phyloP scores from a whole-genome alignment of 805 yeast species.

The Scheffersomyces amazonensis region DNA sequence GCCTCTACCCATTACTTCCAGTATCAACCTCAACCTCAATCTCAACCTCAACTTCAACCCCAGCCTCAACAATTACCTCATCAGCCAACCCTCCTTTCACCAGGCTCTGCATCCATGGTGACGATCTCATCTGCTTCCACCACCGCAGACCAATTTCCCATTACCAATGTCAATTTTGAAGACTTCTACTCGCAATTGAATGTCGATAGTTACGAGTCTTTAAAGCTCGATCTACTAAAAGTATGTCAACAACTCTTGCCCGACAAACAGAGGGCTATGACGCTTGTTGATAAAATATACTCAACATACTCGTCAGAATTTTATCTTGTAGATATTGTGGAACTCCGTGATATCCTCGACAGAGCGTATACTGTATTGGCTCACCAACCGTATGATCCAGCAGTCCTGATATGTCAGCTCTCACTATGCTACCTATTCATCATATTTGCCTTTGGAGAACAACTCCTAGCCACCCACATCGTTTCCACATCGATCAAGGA shows the following conservation, averaged over 20 bases:
- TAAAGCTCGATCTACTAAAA: conserved; percentile 19
- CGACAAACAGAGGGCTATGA: conserved; percentile 16
- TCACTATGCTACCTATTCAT: conserved; percentile 30
- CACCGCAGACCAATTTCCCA: too few species aligned
- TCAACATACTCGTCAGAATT: conserved; percentile 33
- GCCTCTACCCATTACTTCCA: too few species aligned
- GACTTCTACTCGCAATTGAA: conserved; percentile 1
- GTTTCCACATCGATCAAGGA: conserved; percentile 1
- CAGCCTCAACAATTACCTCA: too few species aligned
- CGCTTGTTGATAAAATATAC: conserved; percentile 22
- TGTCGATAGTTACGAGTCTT: conserved; percentile 16
- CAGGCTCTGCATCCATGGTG: too few species aligned
- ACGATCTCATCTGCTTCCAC: too few species aligned
- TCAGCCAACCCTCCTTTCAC: too few species aligned
- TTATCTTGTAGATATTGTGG: conserved; percentile 27
- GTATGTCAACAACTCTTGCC: conserved; percentile 22
- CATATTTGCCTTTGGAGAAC: conserved; percentile 38
- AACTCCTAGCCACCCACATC: conserved; percentile 14
- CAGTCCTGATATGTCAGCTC: neutral
- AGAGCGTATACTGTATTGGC: neutral
- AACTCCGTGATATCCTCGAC: conserved; percentile 6
- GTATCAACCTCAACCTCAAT: too few species aligned
- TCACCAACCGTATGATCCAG: neutral
- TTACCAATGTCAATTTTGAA: neutral
- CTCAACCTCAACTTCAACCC: too few species aligned